Percentiles rank a stretch among this genome's conserved stretches.
Evolutionary conservation across 1,284 basidiomycete genomes (phyloP).

Genomic region (Cryptococcus sp.): DNA sequence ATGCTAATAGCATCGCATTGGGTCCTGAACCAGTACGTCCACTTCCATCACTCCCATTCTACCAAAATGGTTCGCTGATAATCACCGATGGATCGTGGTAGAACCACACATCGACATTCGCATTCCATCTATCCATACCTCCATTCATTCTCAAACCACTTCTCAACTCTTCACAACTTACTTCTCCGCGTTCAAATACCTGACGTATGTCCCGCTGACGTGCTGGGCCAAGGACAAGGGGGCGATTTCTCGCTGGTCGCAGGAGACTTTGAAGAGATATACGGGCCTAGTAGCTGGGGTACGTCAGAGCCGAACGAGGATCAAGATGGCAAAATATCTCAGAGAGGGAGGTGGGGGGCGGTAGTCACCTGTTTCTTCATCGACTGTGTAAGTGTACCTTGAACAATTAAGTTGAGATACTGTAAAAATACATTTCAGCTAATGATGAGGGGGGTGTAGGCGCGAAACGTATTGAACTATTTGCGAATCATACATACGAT

Average conservation of each 20-base stretch:
- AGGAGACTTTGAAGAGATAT: conserved; percentile 92
- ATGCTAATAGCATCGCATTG: conserved; percentile 85
- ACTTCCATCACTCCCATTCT: neutral
- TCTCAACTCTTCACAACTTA: conserved; percentile 62
- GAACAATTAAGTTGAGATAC: neutral
- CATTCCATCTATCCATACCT: conserved; percentile 83
- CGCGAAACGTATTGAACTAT: conserved; percentile 89
- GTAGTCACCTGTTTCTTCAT: conserved; percentile 97
- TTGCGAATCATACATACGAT: conserved; percentile 77
- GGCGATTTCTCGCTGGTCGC: conserved; percentile 75
- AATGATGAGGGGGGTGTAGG: conserved; percentile 55
- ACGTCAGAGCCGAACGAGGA: conserved; percentile 49
- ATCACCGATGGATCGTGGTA: conserved; percentile 40
- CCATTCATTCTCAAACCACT: conserved; percentile 81
- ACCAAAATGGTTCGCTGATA: neutral
- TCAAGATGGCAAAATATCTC: conserved; percentile 51
- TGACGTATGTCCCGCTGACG: conserved; percentile 74
- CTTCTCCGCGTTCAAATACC: conserved; percentile 72
- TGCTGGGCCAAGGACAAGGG: conserved; percentile 58
- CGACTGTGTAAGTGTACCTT: conserved; percentile 69
- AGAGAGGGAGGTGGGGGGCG: conserved; percentile 78
- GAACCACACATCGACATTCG: conserved; percentile 66
- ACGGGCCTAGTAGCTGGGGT: conserved; percentile 59
- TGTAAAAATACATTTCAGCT: no score
- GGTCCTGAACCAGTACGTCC: conserved; percentile 69